Conservation (phyloP, 106 monocot species). For the Hemerocallis citrina region DNA sequence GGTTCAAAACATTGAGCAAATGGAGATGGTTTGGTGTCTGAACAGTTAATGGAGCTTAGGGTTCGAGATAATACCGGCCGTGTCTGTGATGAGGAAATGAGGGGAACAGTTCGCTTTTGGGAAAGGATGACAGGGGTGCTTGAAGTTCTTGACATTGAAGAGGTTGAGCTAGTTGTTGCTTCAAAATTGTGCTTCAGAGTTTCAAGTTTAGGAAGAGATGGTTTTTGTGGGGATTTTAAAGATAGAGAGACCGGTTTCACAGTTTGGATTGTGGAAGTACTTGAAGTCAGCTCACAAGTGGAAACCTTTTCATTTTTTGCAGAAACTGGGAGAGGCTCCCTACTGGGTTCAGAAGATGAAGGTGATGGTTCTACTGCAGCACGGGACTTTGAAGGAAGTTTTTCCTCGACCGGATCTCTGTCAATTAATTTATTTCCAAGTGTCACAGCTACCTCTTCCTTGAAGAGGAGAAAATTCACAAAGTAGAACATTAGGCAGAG, state of each 20-base stretch:
- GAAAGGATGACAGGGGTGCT: slow-evolving; percentile 64
- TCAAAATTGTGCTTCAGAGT: slow-evolving; percentile 20
- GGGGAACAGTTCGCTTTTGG: slow-evolving; percentile 32
- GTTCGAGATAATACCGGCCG: slow-evolving; percentile 47
- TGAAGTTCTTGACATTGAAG: slow-evolving; percentile 48
- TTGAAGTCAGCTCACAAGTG: slow-evolving; percentile 10
- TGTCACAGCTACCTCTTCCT: slow-evolving; percentile 22
- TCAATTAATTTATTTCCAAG: slow-evolving; percentile 23
- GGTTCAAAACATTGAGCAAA: slow-evolving; percentile 34
- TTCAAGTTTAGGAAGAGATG: slow-evolving; percentile 30
- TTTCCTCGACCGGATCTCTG: slow-evolving; percentile 24
- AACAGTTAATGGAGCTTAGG: slow-evolving; percentile 43
- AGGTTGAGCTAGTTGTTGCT: slow-evolving; percentile 6
- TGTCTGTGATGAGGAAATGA: slow-evolving; percentile 22
- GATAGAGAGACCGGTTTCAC: slow-evolving; percentile 3
- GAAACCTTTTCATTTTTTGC: slow-evolving; percentile 6
- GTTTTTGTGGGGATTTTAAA: slow-evolving; percentile 11
- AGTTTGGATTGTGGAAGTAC: slow-evolving; percentile 1
- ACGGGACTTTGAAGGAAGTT: slow-evolving; percentile 14
- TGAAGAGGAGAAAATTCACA: background rate
- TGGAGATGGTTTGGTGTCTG: slow-evolving; percentile 40
- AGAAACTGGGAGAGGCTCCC: slow-evolving; percentile 9
- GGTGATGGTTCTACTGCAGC: slow-evolving; percentile 20
- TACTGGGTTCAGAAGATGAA: slow-evolving; percentile 29
- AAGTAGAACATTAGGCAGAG: background rate